Evolutionary conservation across 768 basidiomycete species (phyloP).

Genomic region (Phallus indusiatus): DNA sequence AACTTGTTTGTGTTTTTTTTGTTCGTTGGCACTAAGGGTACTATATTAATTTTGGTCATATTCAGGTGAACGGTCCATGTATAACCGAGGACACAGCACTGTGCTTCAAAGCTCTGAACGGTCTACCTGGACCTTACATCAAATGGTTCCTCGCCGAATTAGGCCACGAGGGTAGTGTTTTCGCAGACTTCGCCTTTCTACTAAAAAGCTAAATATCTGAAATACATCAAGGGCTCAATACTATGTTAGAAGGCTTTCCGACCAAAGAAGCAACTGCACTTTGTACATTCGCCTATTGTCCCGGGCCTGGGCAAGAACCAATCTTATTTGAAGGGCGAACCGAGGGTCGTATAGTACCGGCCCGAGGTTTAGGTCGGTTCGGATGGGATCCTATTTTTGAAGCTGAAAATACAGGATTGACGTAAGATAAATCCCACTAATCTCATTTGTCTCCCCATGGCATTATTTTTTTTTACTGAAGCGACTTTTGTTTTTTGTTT

Average conservation of each 20-base stretch:
- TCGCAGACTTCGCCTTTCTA: not conserved
- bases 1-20: slow-evolving; percentile 43
- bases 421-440: no score
- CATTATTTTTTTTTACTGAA: not conserved
- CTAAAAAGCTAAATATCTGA: not conserved
- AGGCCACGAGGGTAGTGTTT: slow-evolving; percentile 69
- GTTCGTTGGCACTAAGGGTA: not conserved
- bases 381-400: slow-evolving; percentile 92
- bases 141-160: slow-evolving; percentile 80
- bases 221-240: slow-evolving; percentile 57
- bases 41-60: not conserved
- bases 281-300: slow-evolving; percentile 93
- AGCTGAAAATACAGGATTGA: slow-evolving; percentile 63
- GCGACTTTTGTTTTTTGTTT: not conserved
- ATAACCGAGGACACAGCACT: slow-evolving; percentile 94
- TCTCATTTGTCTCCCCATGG: no score
- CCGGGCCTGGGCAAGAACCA: slow-evolving; percentile 73
- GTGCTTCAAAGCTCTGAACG: slow-evolving; percentile 79
- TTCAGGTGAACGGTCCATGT: slow-evolving; percentile 41
- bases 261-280: slow-evolving; percentile 79
- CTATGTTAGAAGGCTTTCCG: slow-evolving; percentile 60
- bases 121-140: slow-evolving; percentile 95
- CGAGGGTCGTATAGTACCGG: slow-evolving; percentile 80
- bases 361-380: slow-evolving; percentile 69
- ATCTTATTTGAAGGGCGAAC: slow-evolving; percentile 82